Percentiles rank a stretch among this genome's conserved stretches.
Conservation (phyloP, 768 basidiomycete genomes). For the Crucibulum laeve region DNA sequence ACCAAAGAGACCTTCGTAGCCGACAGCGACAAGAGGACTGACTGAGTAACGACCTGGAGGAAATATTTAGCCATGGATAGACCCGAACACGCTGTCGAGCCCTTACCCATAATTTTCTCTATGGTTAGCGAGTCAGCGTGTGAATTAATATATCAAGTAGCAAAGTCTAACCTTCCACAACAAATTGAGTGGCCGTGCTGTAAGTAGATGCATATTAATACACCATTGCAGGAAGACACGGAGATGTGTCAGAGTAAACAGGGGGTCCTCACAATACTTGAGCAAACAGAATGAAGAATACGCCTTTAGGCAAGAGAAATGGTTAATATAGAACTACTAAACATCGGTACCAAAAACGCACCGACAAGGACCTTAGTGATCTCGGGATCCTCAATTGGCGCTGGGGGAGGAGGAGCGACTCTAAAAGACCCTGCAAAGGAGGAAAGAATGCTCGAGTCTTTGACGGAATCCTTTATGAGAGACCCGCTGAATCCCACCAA, state of each 20-base stretch:
- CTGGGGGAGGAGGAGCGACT: slow-evolving; percentile 32
- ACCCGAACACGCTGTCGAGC: neutral
- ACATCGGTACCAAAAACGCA: slow-evolving; percentile 25
- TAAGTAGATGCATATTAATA: slow-evolving; percentile 3
- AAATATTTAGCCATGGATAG: neutral
- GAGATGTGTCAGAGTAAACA: slow-evolving; percentile 11
- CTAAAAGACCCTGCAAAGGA: slow-evolving; percentile 22
- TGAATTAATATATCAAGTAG: slow-evolving; percentile 6
- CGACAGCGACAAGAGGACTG: slow-evolving; percentile 88
- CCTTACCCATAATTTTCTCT: slow-evolving; percentile 85
- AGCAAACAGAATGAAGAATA: slow-evolving; percentile 89
- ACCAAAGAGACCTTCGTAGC: slow-evolving; percentile 93
- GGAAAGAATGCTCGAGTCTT: slow-evolving; percentile 32
- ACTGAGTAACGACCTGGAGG: slow-evolving; percentile 64
- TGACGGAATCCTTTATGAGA: slow-evolving; percentile 71
- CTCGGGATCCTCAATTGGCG: slow-evolving; percentile 52
- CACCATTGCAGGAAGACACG: slow-evolving; percentile 14
- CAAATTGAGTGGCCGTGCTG: slow-evolving; percentile 90
- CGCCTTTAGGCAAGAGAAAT: slow-evolving; percentile 42
- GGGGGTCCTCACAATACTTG: slow-evolving; percentile 76
- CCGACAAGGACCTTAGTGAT: slow-evolving; percentile 73
- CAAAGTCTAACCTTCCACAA: slow-evolving; percentile 65
- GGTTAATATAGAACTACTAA: slow-evolving; percentile 10
- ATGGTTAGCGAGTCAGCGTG: slow-evolving; percentile 5
- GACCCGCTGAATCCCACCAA: slow-evolving; percentile 89